Evolutionary conservation across 2,329 filamentous ascomycete genomes (phyloP).

Genomic region (Diplodia intermedia): DNA sequence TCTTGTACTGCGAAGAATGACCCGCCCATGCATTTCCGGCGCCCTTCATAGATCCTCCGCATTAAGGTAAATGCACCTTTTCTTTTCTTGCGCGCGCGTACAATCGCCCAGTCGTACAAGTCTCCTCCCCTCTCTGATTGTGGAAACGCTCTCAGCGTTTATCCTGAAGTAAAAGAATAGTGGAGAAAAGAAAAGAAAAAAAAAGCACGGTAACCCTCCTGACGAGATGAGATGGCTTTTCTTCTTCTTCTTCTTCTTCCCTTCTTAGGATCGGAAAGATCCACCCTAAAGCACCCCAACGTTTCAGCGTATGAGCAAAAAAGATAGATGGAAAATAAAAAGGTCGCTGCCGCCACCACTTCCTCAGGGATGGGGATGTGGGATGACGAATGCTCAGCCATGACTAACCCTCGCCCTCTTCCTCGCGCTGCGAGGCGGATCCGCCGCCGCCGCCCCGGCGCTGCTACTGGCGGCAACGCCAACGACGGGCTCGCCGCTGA

Average conservation of each 20-base stretch:
- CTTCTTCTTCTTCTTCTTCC: too few relatives aligned
- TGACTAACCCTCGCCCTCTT: slow-evolving; percentile 48
- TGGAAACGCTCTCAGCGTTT: background rate
- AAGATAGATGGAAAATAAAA: too few relatives aligned
- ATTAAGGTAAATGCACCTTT: too few relatives aligned
- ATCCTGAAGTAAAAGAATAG: background rate
- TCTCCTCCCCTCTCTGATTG: background rate
- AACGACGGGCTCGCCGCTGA: slow-evolving; percentile 31
- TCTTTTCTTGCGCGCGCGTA: too few relatives aligned
- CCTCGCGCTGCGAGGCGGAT: slow-evolving; percentile 44
- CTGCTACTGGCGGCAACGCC: slow-evolving; percentile 20
- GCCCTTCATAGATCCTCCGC: too few relatives aligned
- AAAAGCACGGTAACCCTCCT: background rate
- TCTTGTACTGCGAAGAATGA: too few relatives aligned
- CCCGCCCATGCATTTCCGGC: too few relatives aligned
- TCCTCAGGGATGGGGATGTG: background rate
- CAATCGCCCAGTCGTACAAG: too few relatives aligned
- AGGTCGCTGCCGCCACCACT: background rate
- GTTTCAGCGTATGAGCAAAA: background rate
- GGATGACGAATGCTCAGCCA: slow-evolving; percentile 21
- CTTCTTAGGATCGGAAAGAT: background rate
- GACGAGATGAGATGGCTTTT: background rate
- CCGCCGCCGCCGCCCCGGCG: slow-evolving; percentile 30
- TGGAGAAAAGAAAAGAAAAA: background rate
- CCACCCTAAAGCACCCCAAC: background rate